Percentiles rank a stretch among this genome's conserved stretches.
These are phyloP conservation scores for Ceratocystis diversiconidia DNA, from an alignment of 2,329 filamentous ascomycete species.

Conservation along the genomic window DNA sequence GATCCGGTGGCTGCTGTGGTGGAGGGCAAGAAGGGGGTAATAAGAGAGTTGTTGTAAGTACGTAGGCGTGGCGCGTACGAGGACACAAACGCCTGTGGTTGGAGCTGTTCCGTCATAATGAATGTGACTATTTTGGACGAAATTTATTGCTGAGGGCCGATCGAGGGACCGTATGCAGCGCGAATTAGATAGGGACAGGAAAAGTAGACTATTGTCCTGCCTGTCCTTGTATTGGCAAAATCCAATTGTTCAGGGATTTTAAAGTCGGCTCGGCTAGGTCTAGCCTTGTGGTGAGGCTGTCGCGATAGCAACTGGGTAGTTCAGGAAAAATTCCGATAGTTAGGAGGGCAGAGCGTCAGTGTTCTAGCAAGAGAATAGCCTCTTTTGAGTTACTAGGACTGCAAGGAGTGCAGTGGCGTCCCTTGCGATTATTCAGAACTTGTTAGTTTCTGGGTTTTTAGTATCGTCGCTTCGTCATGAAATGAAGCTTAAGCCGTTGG, in stretches of 20 bases:
- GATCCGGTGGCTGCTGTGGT: constrained; percentile 44
- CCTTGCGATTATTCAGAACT: not conserved
- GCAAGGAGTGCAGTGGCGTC: not conserved
- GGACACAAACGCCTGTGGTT: constrained; percentile 76
- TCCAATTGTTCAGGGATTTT: not conserved
- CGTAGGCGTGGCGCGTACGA: constrained; percentile 85
- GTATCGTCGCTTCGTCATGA: not conserved
- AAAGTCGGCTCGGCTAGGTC: not conserved
- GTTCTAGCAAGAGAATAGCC: no score
- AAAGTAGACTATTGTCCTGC: not conserved
- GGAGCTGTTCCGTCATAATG: constrained; percentile 15
- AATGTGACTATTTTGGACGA: not conserved
- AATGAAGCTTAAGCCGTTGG: not conserved
- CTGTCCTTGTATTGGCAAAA: not conserved
- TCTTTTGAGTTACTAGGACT: not conserved
- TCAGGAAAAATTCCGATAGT: not conserved
- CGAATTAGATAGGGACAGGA: not conserved
- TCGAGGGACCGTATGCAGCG: not conserved
- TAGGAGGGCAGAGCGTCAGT: no score
- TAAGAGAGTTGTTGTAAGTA: constrained; percentile 78
- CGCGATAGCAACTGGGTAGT: not conserved
- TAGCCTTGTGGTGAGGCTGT: not conserved
- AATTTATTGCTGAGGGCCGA: not conserved
- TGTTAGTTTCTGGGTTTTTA: not conserved
- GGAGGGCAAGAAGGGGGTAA: constrained; percentile 69